phyloP scores from a whole-genome alignment of 1,284 basidiomycete genomes.

The Ganoderma leucocontextum region DNA sequence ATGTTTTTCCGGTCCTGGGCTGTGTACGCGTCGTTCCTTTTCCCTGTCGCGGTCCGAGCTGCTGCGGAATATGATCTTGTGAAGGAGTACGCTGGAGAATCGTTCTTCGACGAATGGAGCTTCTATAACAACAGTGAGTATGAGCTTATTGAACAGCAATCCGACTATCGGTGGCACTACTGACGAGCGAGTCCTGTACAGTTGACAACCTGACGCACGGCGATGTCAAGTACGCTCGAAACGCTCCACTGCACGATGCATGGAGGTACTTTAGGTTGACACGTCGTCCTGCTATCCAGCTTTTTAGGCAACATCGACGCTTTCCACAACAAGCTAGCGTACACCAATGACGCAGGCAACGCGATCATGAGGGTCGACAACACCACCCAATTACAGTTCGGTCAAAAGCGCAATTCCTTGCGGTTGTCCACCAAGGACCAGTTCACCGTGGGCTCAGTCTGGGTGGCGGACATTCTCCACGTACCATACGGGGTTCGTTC shows the following conservation, averaged over 20 bases:
- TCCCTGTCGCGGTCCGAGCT: constrained; percentile 31
- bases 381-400: constrained; percentile 60
- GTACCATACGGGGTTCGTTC: constrained; percentile 65
- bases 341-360: constrained; percentile 64
- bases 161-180: neutral
- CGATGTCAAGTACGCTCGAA: constrained; percentile 58
- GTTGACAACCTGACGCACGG: constrained; percentile 78
- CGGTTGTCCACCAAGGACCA: constrained; percentile 67
- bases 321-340: constrained; percentile 61
- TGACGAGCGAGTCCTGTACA: constrained; percentile 37
- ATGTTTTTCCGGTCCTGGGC: constrained; percentile 29
- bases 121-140: constrained; percentile 47
- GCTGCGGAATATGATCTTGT: constrained; percentile 42
- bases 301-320: constrained; percentile 64
- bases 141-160: neutral
- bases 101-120: constrained; percentile 51
- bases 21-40: constrained; percentile 24
- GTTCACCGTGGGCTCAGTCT: constrained; percentile 71
- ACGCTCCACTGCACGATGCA: constrained; percentile 6
- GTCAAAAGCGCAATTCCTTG: constrained; percentile 75
- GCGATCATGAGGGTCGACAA: constrained; percentile 82
- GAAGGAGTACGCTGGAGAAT: constrained; percentile 46
- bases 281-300: constrained; percentile 41
- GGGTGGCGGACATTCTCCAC: constrained; percentile 72
- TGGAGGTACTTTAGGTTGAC: constrained; percentile 9